Conservation (phyloP, 1,284 basidiomycete species). For the Exobasidium rhododendri region DNA sequence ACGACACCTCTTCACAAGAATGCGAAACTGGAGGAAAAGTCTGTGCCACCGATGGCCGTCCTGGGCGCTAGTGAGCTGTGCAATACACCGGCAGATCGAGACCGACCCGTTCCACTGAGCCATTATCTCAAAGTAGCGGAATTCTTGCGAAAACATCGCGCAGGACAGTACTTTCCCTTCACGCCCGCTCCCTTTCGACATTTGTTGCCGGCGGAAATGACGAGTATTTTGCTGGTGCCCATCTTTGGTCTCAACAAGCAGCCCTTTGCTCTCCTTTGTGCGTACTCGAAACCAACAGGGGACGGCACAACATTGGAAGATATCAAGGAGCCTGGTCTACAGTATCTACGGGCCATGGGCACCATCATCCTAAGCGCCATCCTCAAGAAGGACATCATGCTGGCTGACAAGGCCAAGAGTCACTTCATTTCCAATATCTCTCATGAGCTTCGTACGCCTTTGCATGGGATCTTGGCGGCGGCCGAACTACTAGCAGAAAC, state of each 20-base stretch:
- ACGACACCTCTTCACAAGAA: not conserved
- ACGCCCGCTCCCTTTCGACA: conserved; percentile 41
- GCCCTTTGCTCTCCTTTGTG: conserved; percentile 86
- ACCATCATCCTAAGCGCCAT: conserved; percentile 93
- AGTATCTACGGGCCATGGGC: conserved; percentile 81
- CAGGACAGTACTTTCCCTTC: conserved; percentile 39
- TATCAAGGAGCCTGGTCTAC: conserved; percentile 70
- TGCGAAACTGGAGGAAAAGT: conserved; percentile 19
- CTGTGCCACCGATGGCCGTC: conserved; percentile 46
- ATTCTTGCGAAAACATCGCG: conserved; percentile 37
- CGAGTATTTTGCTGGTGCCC: conserved; percentile 60
- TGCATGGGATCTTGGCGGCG: conserved; percentile 70
- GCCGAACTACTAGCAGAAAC: conserved; percentile 84
- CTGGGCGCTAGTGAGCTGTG: conserved; percentile 40
- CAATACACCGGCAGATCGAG: conserved; percentile 25
- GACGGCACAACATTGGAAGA: conserved; percentile 76
- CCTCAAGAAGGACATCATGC: conserved; percentile 83
- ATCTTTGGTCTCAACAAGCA: conserved; percentile 88
- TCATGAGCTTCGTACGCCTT: conserved; percentile 65
- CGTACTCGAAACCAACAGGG: conserved; percentile 73
- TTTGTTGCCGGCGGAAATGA: conserved; percentile 38
- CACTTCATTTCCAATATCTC: conserved; percentile 90
- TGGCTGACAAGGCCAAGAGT: conserved; percentile 86
- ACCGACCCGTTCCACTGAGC: conserved; percentile 37
- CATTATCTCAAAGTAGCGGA: conserved; percentile 46